Percentiles rank a stretch among this genome's conserved stretches.
Evolutionary conservation across 306 rosid species (phyloP).

Genomic region (Potentilla sterilis): DNA sequence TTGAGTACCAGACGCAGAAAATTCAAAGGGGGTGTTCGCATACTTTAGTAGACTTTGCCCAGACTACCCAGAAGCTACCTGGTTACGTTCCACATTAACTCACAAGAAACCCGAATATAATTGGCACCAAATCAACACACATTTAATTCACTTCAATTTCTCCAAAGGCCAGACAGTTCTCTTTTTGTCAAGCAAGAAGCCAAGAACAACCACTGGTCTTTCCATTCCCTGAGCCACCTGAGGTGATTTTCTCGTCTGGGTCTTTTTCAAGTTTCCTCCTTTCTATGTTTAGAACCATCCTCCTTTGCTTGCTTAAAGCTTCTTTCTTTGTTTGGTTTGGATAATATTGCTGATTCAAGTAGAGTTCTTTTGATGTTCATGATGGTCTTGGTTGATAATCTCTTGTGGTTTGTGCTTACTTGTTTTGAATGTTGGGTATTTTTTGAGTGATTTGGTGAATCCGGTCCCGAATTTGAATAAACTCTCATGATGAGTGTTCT

Average conservation of each 20-base stretch:
- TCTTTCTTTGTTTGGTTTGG: not conserved
- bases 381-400: not conserved
- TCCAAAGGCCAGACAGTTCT: not conserved
- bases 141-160: not conserved
- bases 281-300: not conserved
- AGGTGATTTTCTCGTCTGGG: conserved; percentile 44
- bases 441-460: not conserved
- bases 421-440: not conserved
- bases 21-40: conserved; percentile 8
- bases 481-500: not conserved
- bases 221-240: conserved; percentile 14
- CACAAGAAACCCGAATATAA: not conserved
- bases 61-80: not conserved
- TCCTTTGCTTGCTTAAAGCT: not conserved
- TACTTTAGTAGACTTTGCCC: not conserved
- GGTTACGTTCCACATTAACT: not conserved
- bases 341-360: not conserved
- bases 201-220: not conserved
- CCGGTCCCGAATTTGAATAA: not conserved
- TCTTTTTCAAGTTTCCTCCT: not conserved
- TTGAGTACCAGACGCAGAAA: not conserved
- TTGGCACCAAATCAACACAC: not conserved
- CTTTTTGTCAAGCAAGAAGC: not conserved
- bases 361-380: not conserved
- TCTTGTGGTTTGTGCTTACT: not conserved